Conservation (phyloP, 148 eudicot genomes). For the Rhododendron simsii region DNA sequence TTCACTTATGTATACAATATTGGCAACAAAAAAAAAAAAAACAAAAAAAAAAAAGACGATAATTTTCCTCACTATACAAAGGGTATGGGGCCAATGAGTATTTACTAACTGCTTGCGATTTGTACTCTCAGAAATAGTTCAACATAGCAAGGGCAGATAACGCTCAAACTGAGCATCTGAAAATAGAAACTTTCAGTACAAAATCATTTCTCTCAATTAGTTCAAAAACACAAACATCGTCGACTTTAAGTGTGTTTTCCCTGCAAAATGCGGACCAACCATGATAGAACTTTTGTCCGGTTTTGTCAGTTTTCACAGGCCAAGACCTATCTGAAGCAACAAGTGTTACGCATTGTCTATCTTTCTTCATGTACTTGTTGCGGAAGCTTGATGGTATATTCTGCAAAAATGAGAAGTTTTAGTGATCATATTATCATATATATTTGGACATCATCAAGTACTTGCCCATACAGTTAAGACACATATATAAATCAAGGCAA, state of each 20-base stretch:
- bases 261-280: neutral
- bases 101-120: neutral
- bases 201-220: neutral
- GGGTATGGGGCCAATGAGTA: neutral
- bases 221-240: conserved; percentile 15
- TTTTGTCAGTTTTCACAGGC: neutral
- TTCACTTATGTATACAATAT: too few relatives aligned
- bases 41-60: neutral
- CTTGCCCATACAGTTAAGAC: neutral
- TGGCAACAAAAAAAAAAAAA: too few relatives aligned
- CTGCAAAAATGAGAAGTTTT: neutral
- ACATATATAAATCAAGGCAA: neutral
- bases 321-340: neutral
- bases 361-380: neutral
- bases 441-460: neutral
- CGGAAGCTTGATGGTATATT: conserved; percentile 9
- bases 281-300: neutral
- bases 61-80: too few relatives aligned
- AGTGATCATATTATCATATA: neutral
- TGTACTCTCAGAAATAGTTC: too few relatives aligned
- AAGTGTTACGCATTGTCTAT: neutral
- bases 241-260: conserved; percentile 6
- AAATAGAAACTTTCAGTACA: conserved; percentile 8
- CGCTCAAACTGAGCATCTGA: conserved; percentile 1
- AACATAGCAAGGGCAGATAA: neutral